Evolutionary conservation across 2,329 filamentous ascomycete species (phyloP).

Genomic region (Penicillium rolfsii): DNA sequence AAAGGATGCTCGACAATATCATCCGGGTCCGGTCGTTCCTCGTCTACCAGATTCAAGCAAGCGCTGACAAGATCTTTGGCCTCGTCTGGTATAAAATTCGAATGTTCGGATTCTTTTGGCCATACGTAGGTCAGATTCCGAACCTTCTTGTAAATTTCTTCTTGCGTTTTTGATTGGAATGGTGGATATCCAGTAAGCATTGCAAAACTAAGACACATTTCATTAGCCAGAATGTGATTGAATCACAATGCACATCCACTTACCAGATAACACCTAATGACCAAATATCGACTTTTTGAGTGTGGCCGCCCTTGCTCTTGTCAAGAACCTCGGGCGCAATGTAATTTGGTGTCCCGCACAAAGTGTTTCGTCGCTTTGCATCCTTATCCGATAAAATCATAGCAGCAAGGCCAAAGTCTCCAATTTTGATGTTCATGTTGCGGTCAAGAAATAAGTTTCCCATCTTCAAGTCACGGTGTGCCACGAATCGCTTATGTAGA

Average conservation of each 20-base stretch:
- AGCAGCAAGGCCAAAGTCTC: slow-evolving; percentile 93
- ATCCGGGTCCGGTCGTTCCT: slow-evolving; percentile 54
- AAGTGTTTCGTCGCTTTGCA: slow-evolving; percentile 80
- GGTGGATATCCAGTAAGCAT: slow-evolving; percentile 96
- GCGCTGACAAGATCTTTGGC: slow-evolving; percentile 53
- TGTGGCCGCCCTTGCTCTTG: slow-evolving; percentile 91
- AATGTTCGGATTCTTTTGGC: slow-evolving; percentile 49
- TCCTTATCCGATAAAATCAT: slow-evolving; percentile 90
- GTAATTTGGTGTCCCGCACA: slow-evolving; percentile 97
- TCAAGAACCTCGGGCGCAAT: slow-evolving; percentile 96
- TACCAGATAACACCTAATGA: slow-evolving; percentile 95
- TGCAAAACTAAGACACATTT: slow-evolving; percentile 67
- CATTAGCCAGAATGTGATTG: slow-evolving; percentile 24
- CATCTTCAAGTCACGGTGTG: slow-evolving; percentile 96
- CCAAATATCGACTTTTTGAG: slow-evolving; percentile 98
- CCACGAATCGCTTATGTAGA: slow-evolving; percentile 92
- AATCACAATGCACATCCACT: slow-evolving; percentile 37
- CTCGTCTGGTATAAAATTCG: slow-evolving; percentile 53
- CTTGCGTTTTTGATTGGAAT: slow-evolving; percentile 75
- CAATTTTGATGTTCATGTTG: slow-evolving; percentile 96
- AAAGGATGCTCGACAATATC: slow-evolving; percentile 55
- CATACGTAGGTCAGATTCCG: slow-evolving; percentile 53
- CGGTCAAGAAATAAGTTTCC: slow-evolving; percentile 95
- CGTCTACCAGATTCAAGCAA: slow-evolving; percentile 53
- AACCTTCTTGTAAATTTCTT: slow-evolving; percentile 57